Conservation (phyloP, 192 early-diverging fungal genomes). For the Linderina pennispora region DNA sequence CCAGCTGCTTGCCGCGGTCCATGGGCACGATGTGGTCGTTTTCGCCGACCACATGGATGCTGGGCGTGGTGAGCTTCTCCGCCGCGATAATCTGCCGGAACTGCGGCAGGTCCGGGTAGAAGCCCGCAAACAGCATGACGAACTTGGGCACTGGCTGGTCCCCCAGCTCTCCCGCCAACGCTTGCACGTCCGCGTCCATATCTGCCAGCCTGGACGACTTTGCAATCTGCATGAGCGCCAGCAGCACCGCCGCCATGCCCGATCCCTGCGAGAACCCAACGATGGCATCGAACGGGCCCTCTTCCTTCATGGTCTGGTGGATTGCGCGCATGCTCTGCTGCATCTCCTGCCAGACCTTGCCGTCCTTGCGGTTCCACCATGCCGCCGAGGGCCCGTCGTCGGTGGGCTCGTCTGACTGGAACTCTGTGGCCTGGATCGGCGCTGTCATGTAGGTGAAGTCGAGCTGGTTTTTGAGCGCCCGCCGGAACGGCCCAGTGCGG, state of each 20-base stretch:
- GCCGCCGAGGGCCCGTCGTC: slow-evolving; percentile 3
- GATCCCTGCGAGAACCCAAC: slow-evolving; percentile 42
- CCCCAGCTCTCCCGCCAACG: background rate
- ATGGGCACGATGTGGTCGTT: slow-evolving; percentile 16
- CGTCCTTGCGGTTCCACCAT: slow-evolving; percentile 29
- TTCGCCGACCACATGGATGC: slow-evolving; percentile 16
- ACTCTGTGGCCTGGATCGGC: slow-evolving; percentile 18
- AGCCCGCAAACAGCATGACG: slow-evolving; percentile 21
- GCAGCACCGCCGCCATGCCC: slow-evolving; percentile 24
- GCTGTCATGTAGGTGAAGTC: slow-evolving; percentile 19
- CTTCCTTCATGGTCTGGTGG: background rate
- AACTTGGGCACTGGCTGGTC: slow-evolving; percentile 1
- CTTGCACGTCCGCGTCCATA: background rate
- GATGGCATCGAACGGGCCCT: slow-evolving; percentile 33
- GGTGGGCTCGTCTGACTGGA: background rate
- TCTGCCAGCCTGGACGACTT: background rate
- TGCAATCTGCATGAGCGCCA: slow-evolving; percentile 9
- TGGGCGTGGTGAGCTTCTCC: background rate
- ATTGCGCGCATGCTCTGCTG: slow-evolving; percentile 2
- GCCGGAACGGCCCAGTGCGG: slow-evolving; percentile 34
- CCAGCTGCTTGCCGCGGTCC: slow-evolving; percentile 21
- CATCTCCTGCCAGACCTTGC: slow-evolving; percentile 7
- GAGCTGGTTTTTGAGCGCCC: slow-evolving; percentile 8
- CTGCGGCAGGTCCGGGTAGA: slow-evolving; percentile 11
- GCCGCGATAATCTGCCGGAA: slow-evolving; percentile 1